These are phyloP conservation scores for Aspergillus fructus DNA, from an alignment of 2,329 filamentous ascomycete species.

Conservation along the genomic window DNA sequence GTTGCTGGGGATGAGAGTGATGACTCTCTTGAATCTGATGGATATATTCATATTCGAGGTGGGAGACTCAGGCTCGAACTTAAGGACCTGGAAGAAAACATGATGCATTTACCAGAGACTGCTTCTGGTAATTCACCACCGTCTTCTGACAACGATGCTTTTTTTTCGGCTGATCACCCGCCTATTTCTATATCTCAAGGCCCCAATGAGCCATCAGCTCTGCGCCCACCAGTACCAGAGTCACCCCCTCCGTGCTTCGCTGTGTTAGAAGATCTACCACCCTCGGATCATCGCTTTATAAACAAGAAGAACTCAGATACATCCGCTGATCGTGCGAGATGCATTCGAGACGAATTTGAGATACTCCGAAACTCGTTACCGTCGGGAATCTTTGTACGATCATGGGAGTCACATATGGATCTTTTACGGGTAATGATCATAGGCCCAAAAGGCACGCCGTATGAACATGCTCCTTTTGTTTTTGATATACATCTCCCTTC, in stretches of 20 bases:
- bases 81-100: not conserved
- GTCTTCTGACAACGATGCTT: not conserved
- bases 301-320: slow-evolving; percentile 23
- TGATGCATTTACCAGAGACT: slow-evolving; percentile 12
- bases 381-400: slow-evolving; percentile 56
- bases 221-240: slow-evolving; percentile 5
- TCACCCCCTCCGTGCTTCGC: slow-evolving; percentile 33
- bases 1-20: slow-evolving; percentile 39
- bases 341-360: slow-evolving; percentile 58
- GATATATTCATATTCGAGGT: not conserved
- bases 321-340: slow-evolving; percentile 38
- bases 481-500: slow-evolving; percentile 56
- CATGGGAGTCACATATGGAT: slow-evolving; percentile 60
- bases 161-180: not conserved
- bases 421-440: slow-evolving; percentile 59
- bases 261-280: slow-evolving; percentile 44
- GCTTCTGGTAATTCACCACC: slow-evolving; percentile 9
- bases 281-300: slow-evolving; percentile 45
- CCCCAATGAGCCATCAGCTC: not conserved
- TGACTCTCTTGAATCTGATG: slow-evolving; percentile 28
- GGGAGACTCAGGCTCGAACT: not conserved
- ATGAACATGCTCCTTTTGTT: slow-evolving; percentile 61
- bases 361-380: slow-evolving; percentile 58
- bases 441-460: slow-evolving; percentile 60
- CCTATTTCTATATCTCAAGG: not conserved